A percentile compares a stretch with the other conserved stretches of the same genome.
These are phyloP conservation scores for Onygenales sp. DNA, from an alignment of 2,329 filamentous ascomycete genomes.

Conservation along the genomic window DNA sequence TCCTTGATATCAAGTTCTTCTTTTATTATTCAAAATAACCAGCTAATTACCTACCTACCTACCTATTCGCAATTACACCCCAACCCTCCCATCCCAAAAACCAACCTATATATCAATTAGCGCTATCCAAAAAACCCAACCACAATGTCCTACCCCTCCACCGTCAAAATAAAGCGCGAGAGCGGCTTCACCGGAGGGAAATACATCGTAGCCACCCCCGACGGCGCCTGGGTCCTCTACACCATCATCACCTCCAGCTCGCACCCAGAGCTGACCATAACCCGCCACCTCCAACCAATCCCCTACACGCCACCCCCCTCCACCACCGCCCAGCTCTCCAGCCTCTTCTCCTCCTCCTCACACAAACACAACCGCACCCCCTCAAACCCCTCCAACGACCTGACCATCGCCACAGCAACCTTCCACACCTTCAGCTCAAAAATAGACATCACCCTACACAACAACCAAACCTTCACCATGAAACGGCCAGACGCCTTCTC, in stretches of 20 bases:
- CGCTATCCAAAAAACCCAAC: too few species aligned
- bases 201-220: constrained; percentile 3
- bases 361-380: not conserved
- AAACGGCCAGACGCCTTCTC: constrained; percentile 9
- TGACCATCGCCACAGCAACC: constrained; percentile 4
- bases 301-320: not conserved
- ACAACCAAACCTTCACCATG: constrained; percentile 7
- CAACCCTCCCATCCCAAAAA: not conserved
- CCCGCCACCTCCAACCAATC: not conserved
- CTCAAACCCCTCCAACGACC: not conserved
- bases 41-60: too few species aligned
- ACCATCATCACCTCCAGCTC: constrained; percentile 4
- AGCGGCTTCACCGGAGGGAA: not conserved
- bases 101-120: not conserved
- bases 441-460: constrained; percentile 7
- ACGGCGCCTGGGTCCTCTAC: constrained; percentile 6
- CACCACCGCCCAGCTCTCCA: not conserved
- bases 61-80: not conserved
- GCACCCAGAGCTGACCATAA: not conserved
- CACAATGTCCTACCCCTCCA: not conserved
- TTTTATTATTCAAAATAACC: too few species aligned
- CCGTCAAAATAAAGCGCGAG: not conserved
- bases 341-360: constrained; percentile 2
- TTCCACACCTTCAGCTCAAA: constrained; percentile 12
- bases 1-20: too few species aligned